phyloP scores from a whole-genome alignment of 306 rosid species.

The Cajanus cajan region DNA sequence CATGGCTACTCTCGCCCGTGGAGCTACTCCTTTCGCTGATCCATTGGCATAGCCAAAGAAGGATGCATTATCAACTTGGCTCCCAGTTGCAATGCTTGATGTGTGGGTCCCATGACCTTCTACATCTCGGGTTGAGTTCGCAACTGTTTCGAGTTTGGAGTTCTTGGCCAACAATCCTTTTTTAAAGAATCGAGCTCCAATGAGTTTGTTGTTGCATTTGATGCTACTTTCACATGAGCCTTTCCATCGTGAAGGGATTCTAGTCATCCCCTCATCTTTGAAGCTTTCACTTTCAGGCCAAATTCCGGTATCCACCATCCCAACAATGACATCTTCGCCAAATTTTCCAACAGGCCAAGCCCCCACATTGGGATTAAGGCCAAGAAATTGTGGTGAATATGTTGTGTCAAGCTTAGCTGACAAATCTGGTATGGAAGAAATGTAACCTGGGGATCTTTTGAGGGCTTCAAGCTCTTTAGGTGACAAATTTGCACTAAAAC shows the following conservation, averaged over 20 bases:
- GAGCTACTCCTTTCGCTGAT: slow-evolving; percentile 52
- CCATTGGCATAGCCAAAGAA: slow-evolving; percentile 59
- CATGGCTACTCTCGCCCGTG: slow-evolving; percentile 56
- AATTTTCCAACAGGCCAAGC: slow-evolving; percentile 44
- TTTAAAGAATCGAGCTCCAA: slow-evolving; percentile 65
- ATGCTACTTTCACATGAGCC: slow-evolving; percentile 52
- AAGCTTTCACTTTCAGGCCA: not conserved
- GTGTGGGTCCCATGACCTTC: slow-evolving; percentile 81
- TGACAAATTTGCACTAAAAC: slow-evolving; percentile 60
- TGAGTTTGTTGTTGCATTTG: slow-evolving; percentile 69
- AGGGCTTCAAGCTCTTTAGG: slow-evolving; percentile 50
- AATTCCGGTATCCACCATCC: not conserved
- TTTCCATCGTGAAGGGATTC: slow-evolving; percentile 58
- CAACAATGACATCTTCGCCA: slow-evolving; percentile 54
- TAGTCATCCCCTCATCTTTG: slow-evolving; percentile 38
- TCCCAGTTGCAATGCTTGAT: slow-evolving; percentile 56
- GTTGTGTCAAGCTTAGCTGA: slow-evolving; percentile 46
- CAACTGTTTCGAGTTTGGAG: not conserved
- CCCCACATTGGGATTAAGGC: slow-evolving; percentile 41
- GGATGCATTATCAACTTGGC: slow-evolving; percentile 42
- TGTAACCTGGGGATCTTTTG: slow-evolving; percentile 46
- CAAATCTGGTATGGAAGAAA: slow-evolving; percentile 44
- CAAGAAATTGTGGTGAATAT: slow-evolving; percentile 39
- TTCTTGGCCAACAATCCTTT: slow-evolving; percentile 28
- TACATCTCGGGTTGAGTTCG: not conserved